phyloP scores from a whole-genome alignment of 2,329 filamentous ascomycete genomes.

The Pseudocercospora crystallina region DNA sequence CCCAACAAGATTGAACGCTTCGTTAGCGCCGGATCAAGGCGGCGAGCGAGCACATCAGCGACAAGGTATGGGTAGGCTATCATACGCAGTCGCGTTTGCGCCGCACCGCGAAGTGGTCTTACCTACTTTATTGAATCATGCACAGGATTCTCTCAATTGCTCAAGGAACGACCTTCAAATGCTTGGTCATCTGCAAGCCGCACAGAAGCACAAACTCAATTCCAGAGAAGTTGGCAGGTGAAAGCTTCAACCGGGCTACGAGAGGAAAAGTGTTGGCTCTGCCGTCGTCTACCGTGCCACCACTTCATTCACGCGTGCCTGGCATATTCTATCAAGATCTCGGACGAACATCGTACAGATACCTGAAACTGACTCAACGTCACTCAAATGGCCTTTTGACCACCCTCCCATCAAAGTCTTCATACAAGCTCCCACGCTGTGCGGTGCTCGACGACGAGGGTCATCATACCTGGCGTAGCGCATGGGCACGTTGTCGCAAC shows the following conservation, averaged over 20 bases:
- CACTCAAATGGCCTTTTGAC: neutral
- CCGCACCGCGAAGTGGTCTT: neutral
- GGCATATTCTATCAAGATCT: neutral
- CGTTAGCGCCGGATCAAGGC: constrained; percentile 12
- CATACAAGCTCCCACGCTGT: neutral
- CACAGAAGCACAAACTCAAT: neutral
- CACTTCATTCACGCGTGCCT: too few relatives aligned
- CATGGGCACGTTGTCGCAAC: constrained; percentile 1
- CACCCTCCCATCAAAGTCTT: neutral
- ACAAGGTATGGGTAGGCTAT: neutral
- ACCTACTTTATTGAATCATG: neutral
- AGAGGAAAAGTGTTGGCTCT: too few relatives aligned
- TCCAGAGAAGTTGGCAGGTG: constrained; percentile 3
- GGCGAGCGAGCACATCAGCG: constrained; percentile 5
- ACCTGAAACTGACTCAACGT: neutral
- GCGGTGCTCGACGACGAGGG: neutral
- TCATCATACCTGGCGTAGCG: neutral
- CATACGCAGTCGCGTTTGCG: neutral
- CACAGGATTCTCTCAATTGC: too few relatives aligned
- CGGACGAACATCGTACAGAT: neutral
- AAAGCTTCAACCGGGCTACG: too few relatives aligned
- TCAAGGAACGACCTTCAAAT: neutral
- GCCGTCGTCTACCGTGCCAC: too few relatives aligned
- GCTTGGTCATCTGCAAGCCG: neutral
- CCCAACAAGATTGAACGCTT: constrained; percentile 2